A percentile compares a stretch with the other conserved stretches of the same genome.
These are phyloP conservation scores for Xylaria multiplex DNA, from an alignment of 2,329 filamentous ascomycete species.

Conservation along the genomic window DNA sequence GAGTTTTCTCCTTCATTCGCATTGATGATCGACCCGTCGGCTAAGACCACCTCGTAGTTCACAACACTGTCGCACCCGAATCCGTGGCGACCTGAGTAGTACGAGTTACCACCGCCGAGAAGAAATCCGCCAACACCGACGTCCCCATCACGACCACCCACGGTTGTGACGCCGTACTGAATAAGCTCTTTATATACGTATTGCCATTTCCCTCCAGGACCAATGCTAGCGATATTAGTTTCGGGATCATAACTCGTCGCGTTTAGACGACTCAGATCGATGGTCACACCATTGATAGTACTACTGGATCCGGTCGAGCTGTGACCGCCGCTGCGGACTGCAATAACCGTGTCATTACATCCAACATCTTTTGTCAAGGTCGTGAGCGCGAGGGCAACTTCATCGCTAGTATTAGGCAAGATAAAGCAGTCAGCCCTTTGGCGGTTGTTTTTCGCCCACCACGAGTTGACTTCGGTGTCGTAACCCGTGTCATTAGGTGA, in stretches of 20 bases:
- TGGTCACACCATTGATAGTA: conserved; percentile 55
- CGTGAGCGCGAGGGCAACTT: conserved; percentile 41
- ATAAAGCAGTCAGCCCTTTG: conserved; percentile 43
- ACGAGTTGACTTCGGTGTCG: conserved; percentile 40
- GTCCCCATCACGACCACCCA: conserved; percentile 46
- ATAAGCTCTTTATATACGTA: conserved; percentile 44
- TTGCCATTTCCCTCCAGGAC: conserved; percentile 47
- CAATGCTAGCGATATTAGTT: conserved; percentile 49
- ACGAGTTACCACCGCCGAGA: conserved; percentile 37
- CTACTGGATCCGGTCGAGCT: conserved; percentile 56
- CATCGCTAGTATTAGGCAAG: conserved; percentile 39
- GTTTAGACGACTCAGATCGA: conserved; percentile 56
- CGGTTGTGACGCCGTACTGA: conserved; percentile 39
- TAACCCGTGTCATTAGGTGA: conserved; percentile 39
- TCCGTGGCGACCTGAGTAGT: conserved; percentile 29
- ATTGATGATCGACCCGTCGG: conserved; percentile 50
- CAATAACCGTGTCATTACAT: conserved; percentile 52
- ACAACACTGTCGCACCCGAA: conserved; percentile 34
- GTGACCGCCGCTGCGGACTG: conserved; percentile 63
- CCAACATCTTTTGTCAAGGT: conserved; percentile 35
- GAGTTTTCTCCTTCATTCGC: conserved; percentile 52
- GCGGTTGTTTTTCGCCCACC: conserved; percentile 41
- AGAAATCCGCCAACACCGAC: conserved; percentile 50
- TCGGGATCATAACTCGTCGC: conserved; percentile 47
- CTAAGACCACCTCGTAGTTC: conserved; percentile 37